phyloP scores from a whole-genome alignment of 768 basidiomycete species.

The Fistulinella prunicolor region DNA sequence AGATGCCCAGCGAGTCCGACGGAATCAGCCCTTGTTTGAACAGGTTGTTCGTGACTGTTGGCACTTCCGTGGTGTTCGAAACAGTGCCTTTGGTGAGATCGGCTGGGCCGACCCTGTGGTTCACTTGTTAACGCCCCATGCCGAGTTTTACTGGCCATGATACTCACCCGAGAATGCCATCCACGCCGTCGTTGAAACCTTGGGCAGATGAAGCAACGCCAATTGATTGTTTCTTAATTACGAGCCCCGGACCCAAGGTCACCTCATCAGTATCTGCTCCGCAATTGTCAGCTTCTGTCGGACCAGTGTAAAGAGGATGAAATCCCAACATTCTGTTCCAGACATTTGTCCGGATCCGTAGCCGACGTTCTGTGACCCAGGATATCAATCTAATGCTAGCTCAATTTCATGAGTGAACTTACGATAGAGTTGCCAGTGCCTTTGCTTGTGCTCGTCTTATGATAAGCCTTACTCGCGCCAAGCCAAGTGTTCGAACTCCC shows the following conservation, averaged over 20 bases:
- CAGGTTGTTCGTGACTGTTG: slow-evolving; percentile 60
- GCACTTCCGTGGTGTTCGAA: slow-evolving; percentile 35
- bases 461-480: slow-evolving; percentile 48
- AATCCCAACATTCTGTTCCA: slow-evolving; percentile 47
- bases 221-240: slow-evolving; percentile 46
- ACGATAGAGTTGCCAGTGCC: slow-evolving; percentile 38
- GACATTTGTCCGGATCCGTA: slow-evolving; percentile 55
- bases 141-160: not conserved
- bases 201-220: slow-evolving; percentile 43
- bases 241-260: slow-evolving; percentile 37
- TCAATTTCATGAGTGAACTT: slow-evolving; percentile 10
- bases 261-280: slow-evolving; percentile 45
- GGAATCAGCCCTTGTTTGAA: slow-evolving; percentile 46
- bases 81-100: slow-evolving; percentile 49
- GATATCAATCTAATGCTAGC: not conserved
- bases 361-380: slow-evolving; percentile 39
- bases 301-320: not conserved
- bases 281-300: slow-evolving; percentile 2
- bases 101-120: slow-evolving; percentile 46
- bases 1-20: slow-evolving; percentile 48
- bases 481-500: slow-evolving; percentile 56
- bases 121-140: not conserved
- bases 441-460: slow-evolving; percentile 44
- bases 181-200: slow-evolving; percentile 46
- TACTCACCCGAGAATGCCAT: slow-evolving; percentile 50